Base-by-base conservation (phyloP, 805 yeast species). In the Scheffersomyces ergatensis region DNA sequence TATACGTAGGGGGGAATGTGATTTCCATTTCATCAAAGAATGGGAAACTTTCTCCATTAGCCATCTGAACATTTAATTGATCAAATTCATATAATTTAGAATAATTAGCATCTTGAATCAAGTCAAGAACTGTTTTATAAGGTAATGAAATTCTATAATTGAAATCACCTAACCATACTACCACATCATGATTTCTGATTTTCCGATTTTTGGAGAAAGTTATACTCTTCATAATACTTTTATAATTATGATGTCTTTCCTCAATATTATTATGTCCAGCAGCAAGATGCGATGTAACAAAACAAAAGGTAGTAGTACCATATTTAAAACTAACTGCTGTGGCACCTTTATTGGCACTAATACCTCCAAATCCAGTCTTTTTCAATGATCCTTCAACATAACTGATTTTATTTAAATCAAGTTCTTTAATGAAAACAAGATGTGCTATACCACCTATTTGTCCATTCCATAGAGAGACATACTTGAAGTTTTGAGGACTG, bases 141-240 rank as follows among this genome's bases (percentile, higher is more conserved):
- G 85, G 69, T 37, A 86, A 62, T 1, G 72, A 65, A 24, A 92
- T 78, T 51, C 99, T 72, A 61, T 86, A 93, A 58, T 93, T 93
- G 60, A 92, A 77, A 58, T 93, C 99, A 17, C 99, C 99, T 34
- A 92, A 63, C 99, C 99, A 93, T 16, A 93, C 72, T 6, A 89
- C 83, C 30, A 81, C 78, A 55, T 92, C 97, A 59, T 89, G 97
- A 53, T 89, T 92, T 48, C 76, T 76, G 13, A 60, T 57, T 40
- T 58, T 44, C 26, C 62, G 53, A 48, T 76, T 74, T 47, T 63
- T 74, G n/a, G 80, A 73, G 56, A 86, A 86, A 43, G 80, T 68
- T 23, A 85, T 69, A 5, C 86, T 87, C 43, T 78, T 81, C 2
- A 82, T 72, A 24, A 93, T 83, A 1, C 90, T 79, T 48, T 87